phyloP scores from a whole-genome alignment of 345 rosid genomes.

The Eucalyptus shirleyi region DNA sequence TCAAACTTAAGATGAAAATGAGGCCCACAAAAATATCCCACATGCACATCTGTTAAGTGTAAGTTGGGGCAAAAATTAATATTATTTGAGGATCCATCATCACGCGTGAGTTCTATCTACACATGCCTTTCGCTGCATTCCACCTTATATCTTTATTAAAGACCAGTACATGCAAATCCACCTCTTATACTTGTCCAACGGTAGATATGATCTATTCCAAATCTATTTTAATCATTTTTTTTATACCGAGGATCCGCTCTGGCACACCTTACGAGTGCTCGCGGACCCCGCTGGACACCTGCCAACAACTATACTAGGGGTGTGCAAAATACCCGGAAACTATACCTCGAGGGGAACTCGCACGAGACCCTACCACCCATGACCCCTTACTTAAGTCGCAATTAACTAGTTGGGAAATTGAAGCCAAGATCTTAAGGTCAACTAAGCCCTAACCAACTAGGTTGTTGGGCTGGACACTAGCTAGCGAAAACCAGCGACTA shows the following conservation, averaged over 20 bases:
- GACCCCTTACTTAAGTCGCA: too few relatives aligned
- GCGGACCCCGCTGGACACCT: fast-evolving
- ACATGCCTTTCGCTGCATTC: neutral
- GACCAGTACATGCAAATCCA: neutral
- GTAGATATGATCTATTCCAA: neutral
- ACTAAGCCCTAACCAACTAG: too few relatives aligned
- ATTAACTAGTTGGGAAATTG: too few relatives aligned
- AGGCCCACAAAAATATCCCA: neutral
- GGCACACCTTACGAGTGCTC: too few relatives aligned
- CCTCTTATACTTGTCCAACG: neutral
- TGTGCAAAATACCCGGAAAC: too few relatives aligned
- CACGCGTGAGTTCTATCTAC: neutral
- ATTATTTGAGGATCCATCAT: neutral
- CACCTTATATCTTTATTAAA: neutral
- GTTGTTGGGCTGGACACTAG: fast-evolving
- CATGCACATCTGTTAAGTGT: neutral
- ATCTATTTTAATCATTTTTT: neutral
- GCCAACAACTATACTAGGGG: too few relatives aligned
- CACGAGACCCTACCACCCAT: too few relatives aligned
- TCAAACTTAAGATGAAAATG: neutral
- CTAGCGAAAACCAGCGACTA: fast-evolving
- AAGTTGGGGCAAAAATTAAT: neutral
- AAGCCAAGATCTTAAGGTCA: too few relatives aligned
- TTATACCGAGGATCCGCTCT: too few relatives aligned
- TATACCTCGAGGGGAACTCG: too few relatives aligned